A percentile compares a stretch with the other conserved stretches of the same genome.
phyloP scores from a whole-genome alignment of 2,329 filamentous ascomycete species.

The Verticillium alfalfae region DNA sequence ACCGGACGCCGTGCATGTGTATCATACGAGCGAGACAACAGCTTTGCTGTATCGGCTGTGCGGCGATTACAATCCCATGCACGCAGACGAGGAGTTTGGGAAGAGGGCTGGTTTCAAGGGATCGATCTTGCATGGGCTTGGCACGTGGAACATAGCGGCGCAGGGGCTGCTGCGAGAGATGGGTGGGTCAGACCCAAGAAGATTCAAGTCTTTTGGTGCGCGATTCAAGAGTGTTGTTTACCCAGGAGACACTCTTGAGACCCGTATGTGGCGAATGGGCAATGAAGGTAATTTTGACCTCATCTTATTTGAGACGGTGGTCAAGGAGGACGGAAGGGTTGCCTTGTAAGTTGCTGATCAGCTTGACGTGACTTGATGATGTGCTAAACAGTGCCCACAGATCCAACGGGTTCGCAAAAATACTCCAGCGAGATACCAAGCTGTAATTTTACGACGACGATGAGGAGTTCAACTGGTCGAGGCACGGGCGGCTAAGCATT shows the following conservation, averaged over 20 bases:
- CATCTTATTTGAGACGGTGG: constrained; percentile 32
- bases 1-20: constrained; percentile 29
- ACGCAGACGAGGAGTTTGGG: constrained; percentile 35
- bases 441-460: constrained; percentile 10
- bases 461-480: no score
- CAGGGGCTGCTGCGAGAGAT: constrained; percentile 33
- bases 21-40: constrained; percentile 29
- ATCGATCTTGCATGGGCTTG: constrained; percentile 38
- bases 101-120: constrained; percentile 36
- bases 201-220: constrained; percentile 35
- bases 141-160: constrained; percentile 41
- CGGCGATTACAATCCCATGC: constrained; percentile 43
- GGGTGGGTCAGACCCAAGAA: constrained; percentile 30
- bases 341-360: constrained; percentile 18
- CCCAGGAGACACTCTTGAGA: constrained; percentile 37
- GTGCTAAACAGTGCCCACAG: constrained; percentile 6
- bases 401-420: constrained; percentile 25
- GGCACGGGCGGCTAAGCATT: no score
- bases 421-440: constrained; percentile 20
- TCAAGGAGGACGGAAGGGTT: constrained; percentile 28
- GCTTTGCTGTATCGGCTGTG: constrained; percentile 37
- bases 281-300: constrained; percentile 21
- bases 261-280: constrained; percentile 33
- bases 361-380: constrained; percentile 10
- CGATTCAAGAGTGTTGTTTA: constrained; percentile 40